These are phyloP conservation scores for Xylaria scruposa DNA, from an alignment of 495 filamentous ascomycete species.

Conservation along the genomic window DNA sequence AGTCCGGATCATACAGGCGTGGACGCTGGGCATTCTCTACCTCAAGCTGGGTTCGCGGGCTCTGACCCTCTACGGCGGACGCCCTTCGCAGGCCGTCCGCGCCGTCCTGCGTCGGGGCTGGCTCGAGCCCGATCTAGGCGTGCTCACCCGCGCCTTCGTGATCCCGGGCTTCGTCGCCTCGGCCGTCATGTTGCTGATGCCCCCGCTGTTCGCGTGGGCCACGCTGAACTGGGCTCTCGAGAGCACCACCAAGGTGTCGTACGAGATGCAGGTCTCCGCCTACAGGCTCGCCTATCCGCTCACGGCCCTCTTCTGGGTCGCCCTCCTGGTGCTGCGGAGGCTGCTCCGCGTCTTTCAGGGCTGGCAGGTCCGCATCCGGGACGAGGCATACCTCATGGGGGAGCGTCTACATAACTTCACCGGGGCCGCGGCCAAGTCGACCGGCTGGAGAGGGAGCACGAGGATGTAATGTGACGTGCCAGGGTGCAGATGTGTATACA, in stretches of 20 bases:
- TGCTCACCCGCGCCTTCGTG: conserved; percentile 84
- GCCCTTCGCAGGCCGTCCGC: conserved; percentile 73
- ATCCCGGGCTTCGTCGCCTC: conserved; percentile 71
- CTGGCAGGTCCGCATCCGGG: conserved; percentile 84
- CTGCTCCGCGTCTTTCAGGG: conserved; percentile 68
- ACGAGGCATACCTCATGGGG: conserved; percentile 96
- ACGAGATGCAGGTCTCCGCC: conserved; percentile 57
- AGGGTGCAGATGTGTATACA: neutral
- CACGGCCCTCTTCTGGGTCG: conserved; percentile 55
- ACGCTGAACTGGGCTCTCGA: conserved; percentile 43
- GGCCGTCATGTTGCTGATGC: conserved; percentile 62
- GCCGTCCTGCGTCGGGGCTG: conserved; percentile 80
- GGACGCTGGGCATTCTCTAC: conserved; percentile 93
- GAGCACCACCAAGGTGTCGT: conserved; percentile 40
- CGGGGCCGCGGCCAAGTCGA: conserved; percentile 31
- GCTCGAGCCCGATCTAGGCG: conserved; percentile 75
- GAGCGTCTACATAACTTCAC: conserved; percentile 90
- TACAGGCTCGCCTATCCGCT: conserved; percentile 79
- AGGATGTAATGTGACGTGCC: conserved; percentile 29
- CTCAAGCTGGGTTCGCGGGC: conserved; percentile 81
- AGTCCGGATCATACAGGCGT: conserved; percentile 88
- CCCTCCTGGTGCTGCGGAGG: conserved; percentile 44
- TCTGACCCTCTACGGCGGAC: conserved; percentile 67
- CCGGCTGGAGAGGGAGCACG: conserved; percentile 42
- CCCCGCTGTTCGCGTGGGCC: conserved; percentile 48